Evolutionary conservation across 306 rosid genomes (phyloP).

Genomic region (Malus asiatica): DNA sequence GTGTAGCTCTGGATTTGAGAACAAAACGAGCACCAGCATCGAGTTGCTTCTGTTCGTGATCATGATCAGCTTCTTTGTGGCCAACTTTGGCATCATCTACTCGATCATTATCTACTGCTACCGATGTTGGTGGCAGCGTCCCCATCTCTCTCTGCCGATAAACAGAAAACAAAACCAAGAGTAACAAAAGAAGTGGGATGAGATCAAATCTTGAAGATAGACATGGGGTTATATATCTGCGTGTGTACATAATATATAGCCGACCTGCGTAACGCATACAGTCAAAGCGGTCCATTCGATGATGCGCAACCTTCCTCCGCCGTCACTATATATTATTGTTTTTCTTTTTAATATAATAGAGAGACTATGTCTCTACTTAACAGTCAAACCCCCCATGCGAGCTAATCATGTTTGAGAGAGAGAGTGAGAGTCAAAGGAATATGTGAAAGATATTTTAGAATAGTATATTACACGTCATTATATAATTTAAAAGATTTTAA

Average conservation of each 20-base stretch:
- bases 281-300: neutral
- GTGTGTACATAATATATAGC: neutral
- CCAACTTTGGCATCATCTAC: conserved; percentile 15
- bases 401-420: no score
- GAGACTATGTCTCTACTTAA: no score
- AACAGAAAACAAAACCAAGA: neutral
- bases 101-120: conserved; percentile 2
- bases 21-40: conserved; percentile 89
- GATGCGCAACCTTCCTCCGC: neutral
- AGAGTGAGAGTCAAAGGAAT: no score
- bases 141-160: conserved; percentile 22
- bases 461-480: no score
- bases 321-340: neutral
- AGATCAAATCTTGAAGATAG: neutral
- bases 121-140: conserved; percentile 21
- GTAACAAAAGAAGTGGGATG: neutral
- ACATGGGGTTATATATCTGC: no score
- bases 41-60: conserved; percentile 12
- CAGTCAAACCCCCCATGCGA: no score
- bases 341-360: no score
- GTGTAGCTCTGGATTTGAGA: conserved; percentile 71
- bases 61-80: neutral
- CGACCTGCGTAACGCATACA: neutral
- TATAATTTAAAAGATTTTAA: no score
- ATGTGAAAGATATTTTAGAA: no score